Conservation (phyloP, 2,329 filamentous ascomycete species). For the Claviceps africana region DNA sequence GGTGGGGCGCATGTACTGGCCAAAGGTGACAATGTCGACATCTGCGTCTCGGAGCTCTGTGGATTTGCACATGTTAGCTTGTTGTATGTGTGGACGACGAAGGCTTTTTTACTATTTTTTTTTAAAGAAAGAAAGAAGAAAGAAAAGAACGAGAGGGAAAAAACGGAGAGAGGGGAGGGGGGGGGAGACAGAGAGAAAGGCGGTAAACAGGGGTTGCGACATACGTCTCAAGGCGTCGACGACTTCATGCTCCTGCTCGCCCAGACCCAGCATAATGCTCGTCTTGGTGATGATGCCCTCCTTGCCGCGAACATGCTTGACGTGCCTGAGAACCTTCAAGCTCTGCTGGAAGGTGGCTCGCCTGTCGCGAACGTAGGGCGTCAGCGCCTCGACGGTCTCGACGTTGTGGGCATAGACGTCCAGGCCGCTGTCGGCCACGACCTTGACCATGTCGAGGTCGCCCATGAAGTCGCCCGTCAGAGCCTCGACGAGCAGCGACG, state of each 20-base stretch:
- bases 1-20: constrained; percentile 99
- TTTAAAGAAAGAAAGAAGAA: too few species aligned
- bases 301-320: constrained; percentile 56
- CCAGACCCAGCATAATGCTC: constrained; percentile 89
- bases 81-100: too few species aligned
- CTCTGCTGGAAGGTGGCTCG: constrained; percentile 82
- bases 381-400: constrained; percentile 84
- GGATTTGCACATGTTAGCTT: background rate
- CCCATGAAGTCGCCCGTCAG: constrained; percentile 80
- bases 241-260: constrained; percentile 80
- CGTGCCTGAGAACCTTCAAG: constrained; percentile 62
- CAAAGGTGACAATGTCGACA: constrained; percentile 94
- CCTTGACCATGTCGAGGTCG: constrained; percentile 69
- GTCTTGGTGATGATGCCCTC: constrained; percentile 91
- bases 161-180: background rate
- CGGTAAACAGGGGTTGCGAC: too few species aligned
- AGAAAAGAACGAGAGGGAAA: too few species aligned
- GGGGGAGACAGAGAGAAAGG: background rate
- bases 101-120: too few species aligned
- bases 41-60: constrained; percentile 62
- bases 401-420: constrained; percentile 97
- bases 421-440: constrained; percentile 75
- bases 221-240: constrained; percentile 60
- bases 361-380: constrained; percentile 78
- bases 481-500: constrained; percentile 66